Percentiles rank a stretch among this genome's conserved stretches.
These are phyloP conservation scores for Kregervanrija pseudodelftensis DNA, from an alignment of 805 yeast genomes.

Conservation along the genomic window DNA sequence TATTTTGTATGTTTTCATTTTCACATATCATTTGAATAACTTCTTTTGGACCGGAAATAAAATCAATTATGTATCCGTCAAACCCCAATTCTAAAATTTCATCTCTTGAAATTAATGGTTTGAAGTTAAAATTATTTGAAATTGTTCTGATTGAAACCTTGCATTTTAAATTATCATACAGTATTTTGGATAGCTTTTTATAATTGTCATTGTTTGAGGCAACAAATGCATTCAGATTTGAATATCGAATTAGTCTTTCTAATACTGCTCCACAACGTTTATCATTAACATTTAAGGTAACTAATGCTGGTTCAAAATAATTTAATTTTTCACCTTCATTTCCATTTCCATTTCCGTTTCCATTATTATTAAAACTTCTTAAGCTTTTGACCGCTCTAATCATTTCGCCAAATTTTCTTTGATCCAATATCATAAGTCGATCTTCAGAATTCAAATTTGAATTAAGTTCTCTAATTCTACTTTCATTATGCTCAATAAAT, in stretches of 20 bases:
- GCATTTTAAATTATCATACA: slow-evolving; percentile 31
- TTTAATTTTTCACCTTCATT: slow-evolving; percentile 17
- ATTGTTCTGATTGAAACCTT: slow-evolving; percentile 50
- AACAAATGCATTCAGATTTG: slow-evolving; percentile 56
- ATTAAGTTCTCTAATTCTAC: slow-evolving; percentile 10
- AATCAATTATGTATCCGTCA: slow-evolving; percentile 72
- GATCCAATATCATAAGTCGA: slow-evolving; percentile 40
- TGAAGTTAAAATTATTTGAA: slow-evolving; percentile 9
- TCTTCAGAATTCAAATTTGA: slow-evolving; percentile 37
- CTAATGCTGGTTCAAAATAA: slow-evolving; percentile 69
- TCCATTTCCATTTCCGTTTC: slow-evolving; percentile 10
- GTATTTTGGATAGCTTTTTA: slow-evolving; percentile 32
- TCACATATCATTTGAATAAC: slow-evolving; percentile 70
- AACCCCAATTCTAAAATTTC: slow-evolving; percentile 49
- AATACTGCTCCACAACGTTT: slow-evolving; percentile 44
- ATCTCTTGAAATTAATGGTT: slow-evolving; percentile 9
- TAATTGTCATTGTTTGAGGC: slow-evolving; percentile 48
- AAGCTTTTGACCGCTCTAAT: slow-evolving; percentile 36
- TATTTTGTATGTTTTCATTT: slow-evolving; percentile 37
- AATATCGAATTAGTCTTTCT: slow-evolving; percentile 47
- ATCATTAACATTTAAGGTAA: slow-evolving; percentile 52
- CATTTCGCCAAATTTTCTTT: slow-evolving; percentile 18
- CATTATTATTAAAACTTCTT: slow-evolving; percentile 28
- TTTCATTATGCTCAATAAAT: slow-evolving; percentile 13
- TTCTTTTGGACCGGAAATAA: slow-evolving; percentile 61